A percentile compares a stretch with the other conserved stretches of the same genome.
Conservation (phyloP, 2,329 filamentous ascomycete genomes). For the Pseudodiploospora longispora region DNA sequence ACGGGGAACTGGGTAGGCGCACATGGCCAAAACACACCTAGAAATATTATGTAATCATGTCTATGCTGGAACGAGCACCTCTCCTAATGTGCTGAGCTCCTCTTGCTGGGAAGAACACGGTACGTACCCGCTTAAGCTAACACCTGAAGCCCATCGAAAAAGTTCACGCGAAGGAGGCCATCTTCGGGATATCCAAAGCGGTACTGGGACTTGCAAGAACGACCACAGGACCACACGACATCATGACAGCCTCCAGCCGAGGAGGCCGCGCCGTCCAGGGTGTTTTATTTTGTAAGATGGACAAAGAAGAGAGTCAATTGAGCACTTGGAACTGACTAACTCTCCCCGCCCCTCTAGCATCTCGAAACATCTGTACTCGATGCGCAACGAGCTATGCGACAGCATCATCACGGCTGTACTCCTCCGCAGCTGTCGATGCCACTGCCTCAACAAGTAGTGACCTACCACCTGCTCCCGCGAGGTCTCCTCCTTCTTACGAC, state of each 20-base stretch:
- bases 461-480: constrained; percentile 7
- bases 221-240: constrained; percentile 12
- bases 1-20: background rate
- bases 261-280: constrained; percentile 42
- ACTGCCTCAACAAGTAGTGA: constrained; percentile 12
- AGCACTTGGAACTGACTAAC: constrained; percentile 6
- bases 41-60: too few relatives aligned
- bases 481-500: constrained; percentile 30
- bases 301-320: constrained; percentile 12
- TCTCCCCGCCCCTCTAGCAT: constrained; percentile 12
- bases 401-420: constrained; percentile 27
- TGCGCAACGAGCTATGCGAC: constrained; percentile 26
- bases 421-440: constrained; percentile 18
- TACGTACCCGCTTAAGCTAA: too few relatives aligned
- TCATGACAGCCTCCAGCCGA: constrained; percentile 49
- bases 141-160: constrained; percentile 11
- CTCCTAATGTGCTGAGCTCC: too few relatives aligned
- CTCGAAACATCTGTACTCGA: constrained; percentile 27
- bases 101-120: too few relatives aligned
- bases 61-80: too few relatives aligned
- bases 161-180: constrained; percentile 13
- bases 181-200: constrained; percentile 1
- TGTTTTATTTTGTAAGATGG: constrained; percentile 40
- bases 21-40: too few relatives aligned
- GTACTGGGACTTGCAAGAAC: constrained; percentile 1